Conservation (phyloP, 2,329 filamentous ascomycete genomes). For the Aureobasidium mangrovei region DNA sequence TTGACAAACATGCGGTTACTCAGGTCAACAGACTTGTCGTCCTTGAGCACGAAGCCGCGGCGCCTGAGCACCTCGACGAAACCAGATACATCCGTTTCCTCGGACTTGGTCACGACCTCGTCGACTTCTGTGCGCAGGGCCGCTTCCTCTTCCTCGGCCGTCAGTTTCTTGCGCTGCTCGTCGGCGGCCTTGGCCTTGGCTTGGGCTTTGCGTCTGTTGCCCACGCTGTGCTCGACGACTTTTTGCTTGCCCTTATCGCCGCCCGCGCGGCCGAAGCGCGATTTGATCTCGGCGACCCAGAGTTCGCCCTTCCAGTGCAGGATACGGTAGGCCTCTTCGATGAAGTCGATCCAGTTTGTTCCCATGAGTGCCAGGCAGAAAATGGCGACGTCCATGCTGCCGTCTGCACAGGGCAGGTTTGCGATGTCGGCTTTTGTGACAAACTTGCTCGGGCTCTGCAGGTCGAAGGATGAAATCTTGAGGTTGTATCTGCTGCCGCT, state of each 20-base stretch:
- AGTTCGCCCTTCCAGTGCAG: constrained; percentile 91
- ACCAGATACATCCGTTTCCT: constrained; percentile 76
- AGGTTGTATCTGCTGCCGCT: constrained; percentile 60
- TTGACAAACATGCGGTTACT: constrained; percentile 97
- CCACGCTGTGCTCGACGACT: constrained; percentile 60
- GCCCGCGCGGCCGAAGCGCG: constrained; percentile 63
- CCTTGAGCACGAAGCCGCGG: constrained; percentile 76
- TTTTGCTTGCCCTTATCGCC: constrained; percentile 36
- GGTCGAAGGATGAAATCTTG: constrained; percentile 74
- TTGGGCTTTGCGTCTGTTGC: constrained; percentile 47
- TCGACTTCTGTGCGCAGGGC: constrained; percentile 56
- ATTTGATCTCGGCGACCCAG: constrained; percentile 97
- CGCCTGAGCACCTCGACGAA: constrained; percentile 77
- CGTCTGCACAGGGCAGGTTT: constrained; percentile 65
- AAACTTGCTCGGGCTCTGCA: constrained; percentile 65
- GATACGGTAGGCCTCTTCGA: constrained; percentile 90
- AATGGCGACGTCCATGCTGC: constrained; percentile 74
- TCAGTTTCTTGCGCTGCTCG: constrained; percentile 37
- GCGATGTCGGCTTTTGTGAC: constrained; percentile 88
- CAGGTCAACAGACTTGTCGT: constrained; percentile 60
- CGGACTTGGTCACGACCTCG: constrained; percentile 52
- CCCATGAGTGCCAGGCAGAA: constrained; percentile 98
- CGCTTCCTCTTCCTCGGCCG: constrained; percentile 47
- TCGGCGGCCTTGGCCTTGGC: constrained; percentile 29
- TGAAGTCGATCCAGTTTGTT: constrained; percentile 94